Base-by-base conservation (phyloP, 1,139 yeast genomes). In the Saccharomyces hybrid region DNA sequence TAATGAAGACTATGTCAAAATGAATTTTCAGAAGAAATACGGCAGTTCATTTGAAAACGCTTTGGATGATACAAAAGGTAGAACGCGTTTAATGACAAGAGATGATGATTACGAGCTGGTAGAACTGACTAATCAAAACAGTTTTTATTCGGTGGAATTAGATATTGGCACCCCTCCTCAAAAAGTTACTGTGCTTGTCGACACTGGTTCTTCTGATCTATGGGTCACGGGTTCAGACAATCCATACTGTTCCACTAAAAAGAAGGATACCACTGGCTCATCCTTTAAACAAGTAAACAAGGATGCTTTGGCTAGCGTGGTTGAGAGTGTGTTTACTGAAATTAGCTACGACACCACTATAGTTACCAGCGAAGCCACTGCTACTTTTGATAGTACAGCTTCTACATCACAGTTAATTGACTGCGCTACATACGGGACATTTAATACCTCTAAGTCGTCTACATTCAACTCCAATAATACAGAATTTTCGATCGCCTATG, bases 131-230 rank as follows among this genome's bases (percentile, higher is more conserved):
- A 66, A 66, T 55, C 58, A 65, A 52, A 55, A 59, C 46, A 60
- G 58, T 26, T 67, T 64, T 42, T 68, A 68, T 51, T 62, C 70
- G 0, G 67, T 65, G 3, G 57, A 63, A 5, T 53, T 68, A 27
- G 55, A 53, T 11, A 61, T 85, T 16, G 91, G 93, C 3, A 78
- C 86, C 1, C 77, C 82, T 5, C 66, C 73, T 0, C 83, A 81
- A 60, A 66, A 73, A 8, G 76, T 84, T 31, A 73, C 73, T 7
- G 82, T 83, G 1, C 72, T 83, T 59, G 68, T 86, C 19, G 91
- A 86, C 63, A 85, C 91, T 4, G 91, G 91, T 1, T 83, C 88
- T 1, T 77, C 87, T 5, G 90, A 85, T 66, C 70, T 85, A 56
- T 86, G 91, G 91, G 81, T 84, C 14, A 60, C 62, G 16, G 64